Evolutionary conservation across 1,284 basidiomycete genomes (phyloP).

Genomic region (Schizopora paradoxa): DNA sequence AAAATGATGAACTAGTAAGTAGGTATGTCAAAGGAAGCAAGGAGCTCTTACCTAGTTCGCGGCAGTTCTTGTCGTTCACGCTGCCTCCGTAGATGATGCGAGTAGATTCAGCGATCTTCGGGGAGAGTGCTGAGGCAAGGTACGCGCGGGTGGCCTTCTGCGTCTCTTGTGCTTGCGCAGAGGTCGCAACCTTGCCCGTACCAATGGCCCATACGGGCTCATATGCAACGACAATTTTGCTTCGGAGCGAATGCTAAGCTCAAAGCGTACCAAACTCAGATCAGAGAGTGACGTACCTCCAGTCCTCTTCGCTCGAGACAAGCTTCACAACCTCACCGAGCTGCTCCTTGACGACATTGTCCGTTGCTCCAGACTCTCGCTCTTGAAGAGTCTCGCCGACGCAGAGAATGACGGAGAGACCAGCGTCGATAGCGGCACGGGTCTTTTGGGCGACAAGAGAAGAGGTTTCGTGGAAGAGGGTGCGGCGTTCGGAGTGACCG

Average conservation of each 20-base stretch:
- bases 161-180: constrained; percentile 88
- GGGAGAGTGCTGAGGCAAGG: constrained; percentile 63
- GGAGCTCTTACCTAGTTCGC: constrained; percentile 67
- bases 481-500: constrained; percentile 94
- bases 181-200: constrained; percentile 92
- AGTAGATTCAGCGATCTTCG: constrained; percentile 66
- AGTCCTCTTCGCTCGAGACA: constrained; percentile 57
- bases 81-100: constrained; percentile 96
- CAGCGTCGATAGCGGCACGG: constrained; percentile 67
- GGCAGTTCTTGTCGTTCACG: constrained; percentile 84
- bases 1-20: constrained; percentile 2
- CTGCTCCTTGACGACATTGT: constrained; percentile 78
- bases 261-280: constrained; percentile 1
- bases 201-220: constrained; percentile 99
- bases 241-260: constrained; percentile 29
- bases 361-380: constrained; percentile 79
- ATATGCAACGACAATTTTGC: constrained; percentile 92
- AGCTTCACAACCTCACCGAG: constrained; percentile 72
- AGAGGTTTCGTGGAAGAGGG: constrained; percentile 87
- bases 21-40: constrained; percentile 3
- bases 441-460: constrained; percentile 85
- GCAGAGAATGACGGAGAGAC: constrained; percentile 89
- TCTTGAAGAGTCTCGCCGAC: constrained; percentile 92
- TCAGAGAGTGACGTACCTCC: constrained; percentile 57
- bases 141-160: constrained; percentile 83